These are phyloP conservation scores for Thalassiosira hispida DNA, from an alignment of 352 stramenopile genomes.

Conservation along the genomic window DNA sequence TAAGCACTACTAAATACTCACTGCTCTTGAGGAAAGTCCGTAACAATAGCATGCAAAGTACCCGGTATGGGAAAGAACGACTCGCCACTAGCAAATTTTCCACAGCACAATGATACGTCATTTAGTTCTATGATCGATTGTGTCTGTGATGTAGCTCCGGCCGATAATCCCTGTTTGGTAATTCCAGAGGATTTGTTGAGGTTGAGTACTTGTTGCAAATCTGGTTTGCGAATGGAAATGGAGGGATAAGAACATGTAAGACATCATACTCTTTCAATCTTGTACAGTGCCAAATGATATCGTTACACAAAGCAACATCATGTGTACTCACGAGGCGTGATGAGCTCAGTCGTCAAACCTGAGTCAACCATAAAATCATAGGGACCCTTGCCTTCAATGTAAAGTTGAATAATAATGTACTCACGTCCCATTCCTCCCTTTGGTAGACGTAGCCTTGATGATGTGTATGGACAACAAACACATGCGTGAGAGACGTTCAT, in stretches of 20 bases:
- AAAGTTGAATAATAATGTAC: slow-evolving; percentile 72
- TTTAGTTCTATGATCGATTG: slow-evolving; percentile 62
- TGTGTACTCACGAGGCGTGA: slow-evolving; percentile 75
- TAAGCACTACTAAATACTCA: slow-evolving; percentile 4
- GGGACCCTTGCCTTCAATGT: slow-evolving; percentile 67
- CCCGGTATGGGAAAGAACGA: slow-evolving; percentile 26
- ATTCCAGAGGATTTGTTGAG: slow-evolving; percentile 39
- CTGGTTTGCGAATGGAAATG: no score
- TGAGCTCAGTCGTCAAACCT: slow-evolving; percentile 78
- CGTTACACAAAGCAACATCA: no score
- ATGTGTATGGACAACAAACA: not conserved
- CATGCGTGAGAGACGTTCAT: not conserved
- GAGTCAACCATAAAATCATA: slow-evolving; percentile 84
- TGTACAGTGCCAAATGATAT: no score
- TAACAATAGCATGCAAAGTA: slow-evolving; percentile 70
- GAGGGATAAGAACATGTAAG: no score
- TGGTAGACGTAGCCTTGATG: slow-evolving; percentile 47
- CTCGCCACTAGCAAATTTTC: slow-evolving; percentile 23
- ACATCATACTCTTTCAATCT: no score
- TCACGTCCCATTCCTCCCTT: slow-evolving; percentile 67
- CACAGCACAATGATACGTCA: slow-evolving; percentile 60
- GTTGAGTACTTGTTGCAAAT: slow-evolving; percentile 56
- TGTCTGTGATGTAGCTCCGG: slow-evolving; percentile 36
- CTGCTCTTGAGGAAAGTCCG: slow-evolving; percentile 80
- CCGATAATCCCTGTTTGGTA: slow-evolving; percentile 59